Percentiles rank a stretch among this genome's conserved stretches.
Conservation (phyloP, 305 asterid species). For the Solanum hybrid region DNA sequence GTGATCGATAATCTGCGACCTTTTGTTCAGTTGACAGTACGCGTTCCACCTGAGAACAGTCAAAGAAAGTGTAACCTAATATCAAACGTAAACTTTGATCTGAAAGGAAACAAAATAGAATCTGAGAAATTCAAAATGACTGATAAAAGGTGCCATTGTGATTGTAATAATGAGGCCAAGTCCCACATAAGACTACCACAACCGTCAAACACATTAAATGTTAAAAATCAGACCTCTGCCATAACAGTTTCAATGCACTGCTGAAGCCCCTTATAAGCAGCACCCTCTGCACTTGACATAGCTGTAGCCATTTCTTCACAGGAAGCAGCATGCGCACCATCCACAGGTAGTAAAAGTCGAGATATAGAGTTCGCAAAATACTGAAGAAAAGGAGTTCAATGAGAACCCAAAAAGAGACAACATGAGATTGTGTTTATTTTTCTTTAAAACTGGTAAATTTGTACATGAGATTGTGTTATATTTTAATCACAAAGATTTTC, state of each 20-base stretch:
- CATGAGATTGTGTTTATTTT: background rate
- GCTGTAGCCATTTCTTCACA: constrained; percentile 99
- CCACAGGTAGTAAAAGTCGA: constrained; percentile 87
- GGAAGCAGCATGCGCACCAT: constrained; percentile 96
- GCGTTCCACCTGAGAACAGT: constrained; percentile 63
- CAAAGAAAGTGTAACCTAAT: background rate
- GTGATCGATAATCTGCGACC: constrained; percentile 75
- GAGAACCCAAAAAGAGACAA: background rate
- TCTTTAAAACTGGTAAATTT: background rate
- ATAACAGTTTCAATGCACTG: constrained; percentile 94
- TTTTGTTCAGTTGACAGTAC: constrained; percentile 90
- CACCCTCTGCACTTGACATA: constrained; percentile 92
- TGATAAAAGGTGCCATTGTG: background rate
- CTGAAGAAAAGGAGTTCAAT: constrained; percentile 38
- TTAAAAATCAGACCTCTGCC: constrained; percentile 61
- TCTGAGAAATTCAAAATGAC: background rate
- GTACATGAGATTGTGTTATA: background rate
- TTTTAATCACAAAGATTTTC: background rate
- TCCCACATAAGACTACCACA: background rate
- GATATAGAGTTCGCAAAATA: constrained; percentile 86
- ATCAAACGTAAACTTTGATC: background rate
- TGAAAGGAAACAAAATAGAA: background rate
- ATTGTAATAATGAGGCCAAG: background rate
- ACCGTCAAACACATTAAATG: background rate
- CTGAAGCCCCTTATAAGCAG: constrained; percentile 96